Evolutionary conservation across 2,329 filamentous ascomycete species (phyloP), one percentile per base, ranked within the genome.

Genomic region (Hypoxylon sp.): DNA sequence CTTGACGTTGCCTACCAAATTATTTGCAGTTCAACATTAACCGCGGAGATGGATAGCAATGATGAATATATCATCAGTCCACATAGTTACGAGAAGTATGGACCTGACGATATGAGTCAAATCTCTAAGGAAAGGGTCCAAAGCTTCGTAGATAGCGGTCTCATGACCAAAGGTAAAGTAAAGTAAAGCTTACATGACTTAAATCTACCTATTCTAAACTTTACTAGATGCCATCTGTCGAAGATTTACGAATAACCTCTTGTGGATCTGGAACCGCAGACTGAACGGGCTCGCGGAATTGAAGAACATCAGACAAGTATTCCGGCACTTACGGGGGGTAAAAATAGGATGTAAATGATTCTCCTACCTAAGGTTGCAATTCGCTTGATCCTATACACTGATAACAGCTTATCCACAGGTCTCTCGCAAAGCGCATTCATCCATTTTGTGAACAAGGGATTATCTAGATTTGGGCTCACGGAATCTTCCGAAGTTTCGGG

Each of bases 101-200:
- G 15, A 44, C 17, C 17, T 21, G 55, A n/a, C 31, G 39, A 48
- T 35, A 29, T 39, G 17, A 19, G 65, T 11, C 55, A 17, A 27
- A 10, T 19, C 13, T 54, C 60, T n/a, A 54, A 61, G 11, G 35
- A 37, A 53, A 53, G 37, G 39, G 65, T 68, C 39, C 27, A 61
- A 61, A 27, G 52, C 7, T 58, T 58, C 31, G 17, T 68, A 4
- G 52, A 64, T 29, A 21, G 51, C n/a, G 65, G 56, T 53, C 56
- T 57, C 27, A 64, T 68, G 65, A 61, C 6, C 27, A 24, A 50
- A 58, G 56, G 65, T 65, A 52, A n/a, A 48, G 65, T 65, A 52
- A n/a, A 48, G 13, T 10, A 2, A 55, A 24, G 6, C 5, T 17
- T 5, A 1, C 2, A 10, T 10, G 8, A 50, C 39, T 29, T 17